Evolutionary conservation across 768 basidiomycete genomes (phyloP).

Genomic region (Lentinula sp.): DNA sequence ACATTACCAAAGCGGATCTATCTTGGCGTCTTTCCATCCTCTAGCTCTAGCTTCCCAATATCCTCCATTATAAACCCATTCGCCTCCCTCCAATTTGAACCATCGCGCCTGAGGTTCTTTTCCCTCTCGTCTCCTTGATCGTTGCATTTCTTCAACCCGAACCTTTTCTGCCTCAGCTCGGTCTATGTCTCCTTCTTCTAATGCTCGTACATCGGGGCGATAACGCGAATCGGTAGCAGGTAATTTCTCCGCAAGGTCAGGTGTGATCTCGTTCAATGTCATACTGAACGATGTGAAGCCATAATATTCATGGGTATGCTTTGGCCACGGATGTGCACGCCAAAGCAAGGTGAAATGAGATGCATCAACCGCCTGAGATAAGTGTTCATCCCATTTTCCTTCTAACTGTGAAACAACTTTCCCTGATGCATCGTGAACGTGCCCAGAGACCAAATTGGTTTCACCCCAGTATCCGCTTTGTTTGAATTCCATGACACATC

Average conservation of each 20-base stretch:
- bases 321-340: conserved; percentile 70
- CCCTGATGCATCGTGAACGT: conserved; percentile 48
- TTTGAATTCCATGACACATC: conserved; percentile 79
- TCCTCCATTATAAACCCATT: conserved; percentile 73
- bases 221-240: conserved; percentile 80
- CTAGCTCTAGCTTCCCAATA: conserved; percentile 76
- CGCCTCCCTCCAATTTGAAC: conserved; percentile 66
- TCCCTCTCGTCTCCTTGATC: conserved; percentile 60
- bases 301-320: conserved; percentile 65
- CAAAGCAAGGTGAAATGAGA: conserved; percentile 73
- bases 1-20: conserved; percentile 60
- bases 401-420: conserved; percentile 59
- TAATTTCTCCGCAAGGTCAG: conserved; percentile 54
- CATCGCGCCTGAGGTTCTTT: conserved; percentile 61
- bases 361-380: conserved; percentile 62
- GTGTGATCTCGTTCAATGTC: conserved; percentile 75
- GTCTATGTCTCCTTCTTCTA: conserved; percentile 73
- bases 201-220: conserved; percentile 75
- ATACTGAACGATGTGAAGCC: conserved; percentile 80
- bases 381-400: conserved; percentile 85
- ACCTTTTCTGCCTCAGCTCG: conserved; percentile 68
- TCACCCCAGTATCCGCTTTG: conserved; percentile 80
- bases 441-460: conserved; percentile 66
- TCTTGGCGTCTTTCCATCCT: conserved; percentile 51
- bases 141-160: conserved; percentile 69